Conservation (phyloP, 345 rosid species). For the Salix koriyanagi region DNA sequence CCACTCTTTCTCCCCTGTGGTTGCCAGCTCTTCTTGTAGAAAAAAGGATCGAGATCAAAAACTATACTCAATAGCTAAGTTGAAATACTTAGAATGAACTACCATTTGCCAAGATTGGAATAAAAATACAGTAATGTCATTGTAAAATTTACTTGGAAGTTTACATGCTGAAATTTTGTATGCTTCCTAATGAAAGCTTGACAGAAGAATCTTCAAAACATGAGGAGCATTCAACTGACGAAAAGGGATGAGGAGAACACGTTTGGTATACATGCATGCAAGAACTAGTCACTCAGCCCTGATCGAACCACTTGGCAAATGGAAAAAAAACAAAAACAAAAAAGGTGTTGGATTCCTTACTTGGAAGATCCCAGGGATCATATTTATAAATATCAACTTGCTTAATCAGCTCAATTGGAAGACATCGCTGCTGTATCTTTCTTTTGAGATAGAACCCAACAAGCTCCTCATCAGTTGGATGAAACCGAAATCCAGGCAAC, state of each 20-base stretch:
- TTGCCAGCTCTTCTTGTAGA: conserved; percentile 48
- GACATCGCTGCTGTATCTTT: conserved; percentile 57
- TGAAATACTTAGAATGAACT: neutral
- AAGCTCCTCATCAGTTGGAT: conserved; percentile 97
- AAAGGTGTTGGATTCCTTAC: conserved; percentile 39
- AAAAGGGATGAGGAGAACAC: neutral
- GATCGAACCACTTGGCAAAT: neutral
- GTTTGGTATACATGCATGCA: neutral
- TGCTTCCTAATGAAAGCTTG: neutral
- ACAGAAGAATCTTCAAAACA: conserved; percentile 5
- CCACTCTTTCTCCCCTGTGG: conserved; percentile 89
- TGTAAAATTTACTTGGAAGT: neutral
- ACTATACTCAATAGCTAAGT: neutral
- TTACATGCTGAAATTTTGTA: conserved; percentile 6
- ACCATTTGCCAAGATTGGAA: neutral
- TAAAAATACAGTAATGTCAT: neutral
- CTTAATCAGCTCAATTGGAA: conserved; percentile 75
- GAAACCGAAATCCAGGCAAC: conserved; percentile 88
- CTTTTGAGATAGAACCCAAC: conserved; percentile 72
- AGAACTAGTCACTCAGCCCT: neutral
- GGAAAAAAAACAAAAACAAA: neutral
- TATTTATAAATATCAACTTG: conserved; percentile 90
- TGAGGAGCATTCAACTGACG: neutral
- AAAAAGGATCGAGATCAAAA: neutral
- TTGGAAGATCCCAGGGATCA: conserved; percentile 98